Base-by-base conservation (phyloP, 352 stramenopile species). In the Plasmopara muralis region DNA sequence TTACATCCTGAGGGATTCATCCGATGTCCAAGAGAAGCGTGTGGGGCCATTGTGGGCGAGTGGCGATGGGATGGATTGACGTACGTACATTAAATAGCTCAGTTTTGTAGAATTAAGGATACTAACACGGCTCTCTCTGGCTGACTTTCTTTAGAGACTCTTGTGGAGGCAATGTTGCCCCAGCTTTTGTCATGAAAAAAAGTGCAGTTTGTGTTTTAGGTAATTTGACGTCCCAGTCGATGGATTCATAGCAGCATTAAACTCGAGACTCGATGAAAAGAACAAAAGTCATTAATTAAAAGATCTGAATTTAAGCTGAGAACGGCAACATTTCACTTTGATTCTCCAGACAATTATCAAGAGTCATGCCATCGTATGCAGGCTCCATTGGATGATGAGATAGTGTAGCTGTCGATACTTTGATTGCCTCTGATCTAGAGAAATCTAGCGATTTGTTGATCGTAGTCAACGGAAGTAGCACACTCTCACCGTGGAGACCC, bases 171-270 rank as follows among this genome's bases (percentile, higher is more conserved):
- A 53, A 46, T 16, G 18, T 83, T 12, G 20, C 43, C 8, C 73
- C 79, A 9, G 67, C 60, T 9, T 86, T 87, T 45, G 53, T 70
- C 12, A 62, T 90, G 37, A 69, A 83, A 30, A 77, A 66, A 40
- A 55, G 52, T 14, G 63, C 73, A 6, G 50, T 88, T 5, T 74
- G 75, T 33, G 50, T 73, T n/a, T 47, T 87, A 5, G 77, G 77
- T 12, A 77, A 66, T 12, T 57, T 83, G 35, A 69, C 64, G 5
- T 62, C 56, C 2, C 61, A 60, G 38, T 64, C 64, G 18, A 55
- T 35, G 10, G 10, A 8, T 35, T 12, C 31, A 35, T 5, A 8
- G 10, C 10, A 8, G 5, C 31, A 35, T 35, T 35, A 12, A 35
- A 35, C 10, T 6, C 10, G 20, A 25, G 20, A 25, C 20, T 25